These are phyloP conservation scores for Symmetrospora coprosmae DNA, from an alignment of 768 basidiomycete genomes.

Conservation along the genomic window DNA sequence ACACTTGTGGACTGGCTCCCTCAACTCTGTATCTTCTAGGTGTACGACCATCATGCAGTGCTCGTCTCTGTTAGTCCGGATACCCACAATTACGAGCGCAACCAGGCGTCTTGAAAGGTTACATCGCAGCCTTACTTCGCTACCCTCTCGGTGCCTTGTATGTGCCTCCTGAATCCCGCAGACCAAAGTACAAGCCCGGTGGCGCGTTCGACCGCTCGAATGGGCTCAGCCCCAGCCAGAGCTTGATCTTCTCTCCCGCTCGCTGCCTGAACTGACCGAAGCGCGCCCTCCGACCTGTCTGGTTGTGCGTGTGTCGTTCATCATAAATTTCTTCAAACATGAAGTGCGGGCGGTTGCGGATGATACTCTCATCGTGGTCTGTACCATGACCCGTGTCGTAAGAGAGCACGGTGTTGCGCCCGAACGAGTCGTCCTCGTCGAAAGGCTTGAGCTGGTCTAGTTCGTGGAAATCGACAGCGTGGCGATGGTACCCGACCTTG, in stretches of 20 bases:
- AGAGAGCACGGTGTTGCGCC: not conserved
- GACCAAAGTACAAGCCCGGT: conserved; percentile 18
- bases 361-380: conserved; percentile 49
- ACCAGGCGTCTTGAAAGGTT: too few relatives aligned
- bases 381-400: conserved; percentile 40
- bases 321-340: conserved; percentile 26
- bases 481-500: conserved; percentile 47
- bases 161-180: not conserved
- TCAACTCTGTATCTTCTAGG: too few relatives aligned
- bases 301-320: not conserved
- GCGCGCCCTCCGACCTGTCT: not conserved
- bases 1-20: too few relatives aligned
- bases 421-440: not conserved
- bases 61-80: too few relatives aligned
- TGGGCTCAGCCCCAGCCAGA: conserved; percentile 14
- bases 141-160: conserved; percentile 3
- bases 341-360: conserved; percentile 49
- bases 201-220: not conserved
- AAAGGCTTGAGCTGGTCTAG: conserved; percentile 49
- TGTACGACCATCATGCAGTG: too few relatives aligned
- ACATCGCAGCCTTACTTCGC: too few relatives aligned
- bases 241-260: not conserved
- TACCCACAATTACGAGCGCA: too few relatives aligned
- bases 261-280: not conserved
- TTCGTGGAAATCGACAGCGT: conserved; percentile 45